Conservation (phyloP, 2,329 filamentous ascomycete genomes). For the Elsinoe ampelina region DNA sequence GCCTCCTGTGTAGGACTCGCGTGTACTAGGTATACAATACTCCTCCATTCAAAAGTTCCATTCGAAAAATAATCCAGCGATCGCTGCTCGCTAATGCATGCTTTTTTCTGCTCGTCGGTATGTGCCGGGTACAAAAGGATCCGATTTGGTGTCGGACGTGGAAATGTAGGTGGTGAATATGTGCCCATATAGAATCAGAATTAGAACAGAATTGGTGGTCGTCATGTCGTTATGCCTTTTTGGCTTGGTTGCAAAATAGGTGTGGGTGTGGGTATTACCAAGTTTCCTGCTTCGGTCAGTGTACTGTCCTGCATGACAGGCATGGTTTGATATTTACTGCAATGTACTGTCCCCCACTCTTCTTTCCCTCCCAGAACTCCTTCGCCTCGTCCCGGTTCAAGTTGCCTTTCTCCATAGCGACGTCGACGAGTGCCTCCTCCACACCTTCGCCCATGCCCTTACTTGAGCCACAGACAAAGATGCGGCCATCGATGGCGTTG, state of each 20-base stretch:
- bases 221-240: background rate
- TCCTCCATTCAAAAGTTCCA: background rate
- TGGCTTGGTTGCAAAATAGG: background rate
- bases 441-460: constrained; percentile 98
- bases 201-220: background rate
- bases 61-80: background rate
- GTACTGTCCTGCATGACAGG: no score
- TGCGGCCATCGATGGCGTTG: constrained; percentile 87
- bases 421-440: constrained; percentile 74
- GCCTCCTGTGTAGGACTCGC: background rate
- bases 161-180: background rate
- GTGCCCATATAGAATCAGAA: background rate
- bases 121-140: background rate
- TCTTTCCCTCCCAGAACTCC: constrained; percentile 87
- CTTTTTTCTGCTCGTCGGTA: background rate
- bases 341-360: constrained; percentile 88
- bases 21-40: background rate
- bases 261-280: background rate
- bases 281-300: background rate
- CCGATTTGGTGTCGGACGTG: background rate
- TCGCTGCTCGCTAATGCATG: background rate
- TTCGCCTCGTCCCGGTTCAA: constrained; percentile 71
- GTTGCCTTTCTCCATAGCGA: constrained; percentile 87
- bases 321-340: no score
- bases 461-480: constrained; percentile 92